Evolutionary conservation across 164 flowering plant genomes (phyloP).

Genomic region (Chimonanthus praecox): DNA sequence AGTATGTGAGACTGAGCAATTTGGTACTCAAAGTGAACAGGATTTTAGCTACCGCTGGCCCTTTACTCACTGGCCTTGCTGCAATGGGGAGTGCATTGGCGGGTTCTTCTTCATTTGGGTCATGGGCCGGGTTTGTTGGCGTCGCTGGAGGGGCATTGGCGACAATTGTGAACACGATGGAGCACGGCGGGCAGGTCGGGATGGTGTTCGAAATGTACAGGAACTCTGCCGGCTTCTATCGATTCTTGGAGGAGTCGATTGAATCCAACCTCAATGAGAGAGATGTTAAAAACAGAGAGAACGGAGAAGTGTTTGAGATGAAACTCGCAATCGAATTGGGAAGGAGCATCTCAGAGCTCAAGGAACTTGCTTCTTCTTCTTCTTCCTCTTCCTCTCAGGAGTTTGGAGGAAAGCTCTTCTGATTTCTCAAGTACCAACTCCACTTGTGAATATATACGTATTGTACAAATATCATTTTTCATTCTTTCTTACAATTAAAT

Average conservation of each 20-base stretch:
- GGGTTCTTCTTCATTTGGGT: conserved; percentile 12
- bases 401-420: conserved; percentile 1
- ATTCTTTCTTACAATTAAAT: no score
- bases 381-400: background rate
- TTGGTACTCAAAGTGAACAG: conserved; percentile 27
- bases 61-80: conserved; percentile 32
- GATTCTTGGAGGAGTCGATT: conserved; percentile 28
- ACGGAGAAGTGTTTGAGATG: conserved; percentile 48
- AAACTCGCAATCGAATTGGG: conserved; percentile 45
- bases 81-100: conserved; percentile 25
- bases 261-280: conserved; percentile 19
- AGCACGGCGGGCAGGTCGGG: conserved; percentile 64
- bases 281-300: conserved; percentile 30
- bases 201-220: conserved; percentile 55
- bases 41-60: conserved; percentile 25
- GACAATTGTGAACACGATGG: conserved; percentile 34
- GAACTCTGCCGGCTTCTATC: conserved; percentile 32
- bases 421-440: background rate
- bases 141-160: conserved; percentile 45
- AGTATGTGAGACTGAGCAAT: conserved; percentile 29
- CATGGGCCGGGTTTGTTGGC: conserved; percentile 24
- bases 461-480: no score
- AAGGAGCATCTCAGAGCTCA: conserved; percentile 38
- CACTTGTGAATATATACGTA: background rate
- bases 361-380: conserved; percentile 6